Conservation (phyloP, 1,139 yeast genomes). For the Zygosaccharomyces pseudobailii region DNA sequence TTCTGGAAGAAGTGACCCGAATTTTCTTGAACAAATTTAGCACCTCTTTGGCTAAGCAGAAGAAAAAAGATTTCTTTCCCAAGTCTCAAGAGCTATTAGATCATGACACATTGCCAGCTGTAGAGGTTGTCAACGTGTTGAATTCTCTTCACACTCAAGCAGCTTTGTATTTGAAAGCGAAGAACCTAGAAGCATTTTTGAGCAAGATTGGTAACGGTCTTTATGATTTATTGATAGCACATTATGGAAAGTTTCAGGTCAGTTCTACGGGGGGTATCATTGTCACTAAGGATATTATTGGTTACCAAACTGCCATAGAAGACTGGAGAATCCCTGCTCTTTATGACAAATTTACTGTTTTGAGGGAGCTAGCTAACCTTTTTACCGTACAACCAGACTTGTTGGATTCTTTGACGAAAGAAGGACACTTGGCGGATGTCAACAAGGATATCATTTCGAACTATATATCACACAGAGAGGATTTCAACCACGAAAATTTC, state of each 20-base stretch:
- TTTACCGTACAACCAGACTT: slow-evolving; percentile 77
- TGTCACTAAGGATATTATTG: slow-evolving; percentile 78
- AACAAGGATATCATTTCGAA: slow-evolving; percentile 64
- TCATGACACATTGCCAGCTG: slow-evolving; percentile 69
- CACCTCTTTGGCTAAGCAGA: slow-evolving; percentile 53
- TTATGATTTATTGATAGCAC: slow-evolving; percentile 59
- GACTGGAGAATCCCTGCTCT: slow-evolving; percentile 63
- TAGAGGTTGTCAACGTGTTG: slow-evolving; percentile 53
- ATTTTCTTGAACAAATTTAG: slow-evolving; percentile 46
- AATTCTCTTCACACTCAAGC: slow-evolving; percentile 40
- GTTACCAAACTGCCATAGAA: slow-evolving; percentile 70
- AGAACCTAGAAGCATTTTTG: slow-evolving; percentile 51
- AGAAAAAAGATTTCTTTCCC: slow-evolving; percentile 55
- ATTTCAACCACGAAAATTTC: slow-evolving; percentile 44
- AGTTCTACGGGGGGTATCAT: slow-evolving; percentile 80
- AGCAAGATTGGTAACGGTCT: slow-evolving; percentile 58
- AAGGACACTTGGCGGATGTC: slow-evolving; percentile 70
- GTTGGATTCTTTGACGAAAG: slow-evolving; percentile 72
- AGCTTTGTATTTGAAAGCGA: slow-evolving; percentile 43
- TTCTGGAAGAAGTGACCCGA: slow-evolving; percentile 56
- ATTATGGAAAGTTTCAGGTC: slow-evolving; percentile 70
- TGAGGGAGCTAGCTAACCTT: slow-evolving; percentile 79
- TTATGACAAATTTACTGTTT: slow-evolving; percentile 62
- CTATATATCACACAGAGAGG: slow-evolving; percentile 67
- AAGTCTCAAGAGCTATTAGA: slow-evolving; percentile 47